Base-by-base conservation (phyloP, 805 yeast genomes). In the Candida peoriensis region DNA sequence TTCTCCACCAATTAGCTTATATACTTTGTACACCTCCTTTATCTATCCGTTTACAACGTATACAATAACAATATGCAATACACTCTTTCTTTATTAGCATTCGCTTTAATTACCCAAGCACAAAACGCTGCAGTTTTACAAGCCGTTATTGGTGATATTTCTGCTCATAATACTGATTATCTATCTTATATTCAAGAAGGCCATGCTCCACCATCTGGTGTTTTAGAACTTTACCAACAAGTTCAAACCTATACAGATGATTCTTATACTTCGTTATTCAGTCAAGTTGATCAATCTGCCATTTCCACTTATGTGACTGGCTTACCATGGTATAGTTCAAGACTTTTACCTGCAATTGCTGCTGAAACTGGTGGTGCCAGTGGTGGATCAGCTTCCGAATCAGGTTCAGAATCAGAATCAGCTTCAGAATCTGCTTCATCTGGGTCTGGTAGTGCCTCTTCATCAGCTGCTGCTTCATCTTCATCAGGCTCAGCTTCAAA, bases 381-480 rank as follows among this genome's bases (percentile, higher is more conserved):
- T 13, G 36, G 19, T 24, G 34, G 24, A 13, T 36, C 37, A 20
- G 28, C 31, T 16, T 27, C 25, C 11, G 25, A 17, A 7, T 19
- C 48, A 38, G 36, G 34, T 17, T 30, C 41, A 22, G 37, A 24
- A 23, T 18, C 46, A 18, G 36, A 35, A 12, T 29, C 19, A n/a
- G 23, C 13, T 11, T 18, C 33, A 18, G 24, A 20, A 11, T 14
- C 22, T 27, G 18, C 30, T 9, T 20, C 33, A 17, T 23, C 37
- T 28, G 33, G 36, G 33, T 26, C 33, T 16, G 70, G 58, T 43
- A 68, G 73, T 5, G 64, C 63, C 6, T 81, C 68, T 39, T 79
- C 70, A 4, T 81, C 81, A 43, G 78, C 86, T 48, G 71, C 79
- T 39, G 72, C 83, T 48, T 78, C 86, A 20, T 64, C 76, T 38